Percentiles rank a stretch among this genome's conserved stretches.
These are phyloP conservation scores for Suillus subalutaceus DNA, from an alignment of 768 basidiomycete genomes.

Conservation along the genomic window DNA sequence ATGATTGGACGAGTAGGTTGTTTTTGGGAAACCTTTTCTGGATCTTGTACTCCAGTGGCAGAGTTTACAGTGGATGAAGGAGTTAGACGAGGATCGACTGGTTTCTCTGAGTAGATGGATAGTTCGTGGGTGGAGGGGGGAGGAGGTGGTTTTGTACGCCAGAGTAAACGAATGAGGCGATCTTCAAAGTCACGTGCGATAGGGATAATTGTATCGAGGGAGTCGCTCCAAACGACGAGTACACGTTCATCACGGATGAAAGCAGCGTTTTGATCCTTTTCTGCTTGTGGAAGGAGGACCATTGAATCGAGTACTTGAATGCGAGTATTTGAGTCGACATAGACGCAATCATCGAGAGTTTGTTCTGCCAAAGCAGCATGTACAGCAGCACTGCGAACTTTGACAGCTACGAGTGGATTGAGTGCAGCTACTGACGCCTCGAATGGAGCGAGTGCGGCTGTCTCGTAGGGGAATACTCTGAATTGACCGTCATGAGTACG, in stretches of 20 bases:
- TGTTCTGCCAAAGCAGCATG: slow-evolving; percentile 53
- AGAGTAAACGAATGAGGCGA: slow-evolving; percentile 58
- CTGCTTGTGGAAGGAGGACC: slow-evolving; percentile 63
- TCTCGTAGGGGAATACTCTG: slow-evolving; percentile 59
- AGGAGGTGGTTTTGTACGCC: slow-evolving; percentile 42
- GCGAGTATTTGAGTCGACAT: slow-evolving; percentile 59
- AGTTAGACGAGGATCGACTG: slow-evolving; percentile 10
- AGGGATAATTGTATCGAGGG: slow-evolving; percentile 71
- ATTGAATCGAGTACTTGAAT: slow-evolving; percentile 86
- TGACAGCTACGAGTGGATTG: slow-evolving; percentile 59
- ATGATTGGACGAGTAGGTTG: slow-evolving; percentile 18
- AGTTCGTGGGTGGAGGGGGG: slow-evolving; percentile 26
- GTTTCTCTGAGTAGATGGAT: slow-evolving; percentile 38
- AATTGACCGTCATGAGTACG: slow-evolving; percentile 50
- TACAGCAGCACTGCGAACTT: slow-evolving; percentile 51
- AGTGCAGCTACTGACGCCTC: slow-evolving; percentile 54
- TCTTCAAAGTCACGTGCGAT: slow-evolving; percentile 54
- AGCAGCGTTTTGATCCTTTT: slow-evolving; percentile 47
- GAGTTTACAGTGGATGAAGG: background rate
- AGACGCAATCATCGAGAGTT: slow-evolving; percentile 37
- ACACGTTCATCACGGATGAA: slow-evolving; percentile 87
- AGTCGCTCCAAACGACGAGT: slow-evolving; percentile 84
- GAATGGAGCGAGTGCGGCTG: slow-evolving; percentile 54
- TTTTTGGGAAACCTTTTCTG: slow-evolving; percentile 28
- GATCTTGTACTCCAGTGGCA: slow-evolving; percentile 34